Evolutionary conservation across 768 basidiomycete genomes (phyloP).

Genomic region (Lentinula guzmanii): DNA sequence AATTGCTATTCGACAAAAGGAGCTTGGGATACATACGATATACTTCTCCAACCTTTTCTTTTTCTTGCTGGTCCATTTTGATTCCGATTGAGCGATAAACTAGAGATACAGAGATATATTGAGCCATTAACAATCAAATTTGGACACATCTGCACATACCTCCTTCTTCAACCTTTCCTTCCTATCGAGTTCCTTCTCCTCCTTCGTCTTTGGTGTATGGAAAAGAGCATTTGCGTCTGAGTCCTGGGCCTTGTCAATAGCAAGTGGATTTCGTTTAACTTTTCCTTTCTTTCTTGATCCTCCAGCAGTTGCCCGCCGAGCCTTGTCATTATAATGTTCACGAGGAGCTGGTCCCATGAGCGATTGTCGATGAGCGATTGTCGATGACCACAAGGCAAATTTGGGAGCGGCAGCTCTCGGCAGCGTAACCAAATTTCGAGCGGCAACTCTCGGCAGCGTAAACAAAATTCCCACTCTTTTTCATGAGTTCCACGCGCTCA

Average conservation of each 20-base stretch:
- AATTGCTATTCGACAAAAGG: not conserved
- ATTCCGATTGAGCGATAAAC: constrained; percentile 50
- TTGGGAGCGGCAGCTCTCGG: too few relatives aligned
- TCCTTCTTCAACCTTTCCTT: constrained; percentile 57
- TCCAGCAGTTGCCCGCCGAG: constrained; percentile 54
- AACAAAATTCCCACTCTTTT: too few relatives aligned
- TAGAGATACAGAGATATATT: constrained; percentile 9
- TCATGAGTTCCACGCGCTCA: too few relatives aligned
- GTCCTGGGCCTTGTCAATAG: constrained; percentile 17
- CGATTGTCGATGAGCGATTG: not conserved
- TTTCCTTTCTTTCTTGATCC: constrained; percentile 69
- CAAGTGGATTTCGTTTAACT: constrained; percentile 19
- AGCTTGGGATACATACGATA: constrained; percentile 50
- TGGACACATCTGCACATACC: constrained; percentile 14
- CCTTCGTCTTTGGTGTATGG: constrained; percentile 49
- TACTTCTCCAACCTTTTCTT: constrained; percentile 88
- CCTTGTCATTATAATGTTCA: constrained; percentile 56
- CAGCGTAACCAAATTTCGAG: too few relatives aligned
- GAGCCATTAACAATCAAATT: not conserved
- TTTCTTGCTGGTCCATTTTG: constrained; percentile 79
- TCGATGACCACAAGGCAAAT: not conserved
- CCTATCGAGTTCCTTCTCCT: constrained; percentile 54
- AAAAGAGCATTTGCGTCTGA: constrained; percentile 55
- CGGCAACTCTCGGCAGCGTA: too few relatives aligned
- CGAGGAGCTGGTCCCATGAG: constrained; percentile 14